Base-by-base conservation (phyloP, 495 filamentous ascomycete genomes). In the Aspergillus bridgeri region DNA sequence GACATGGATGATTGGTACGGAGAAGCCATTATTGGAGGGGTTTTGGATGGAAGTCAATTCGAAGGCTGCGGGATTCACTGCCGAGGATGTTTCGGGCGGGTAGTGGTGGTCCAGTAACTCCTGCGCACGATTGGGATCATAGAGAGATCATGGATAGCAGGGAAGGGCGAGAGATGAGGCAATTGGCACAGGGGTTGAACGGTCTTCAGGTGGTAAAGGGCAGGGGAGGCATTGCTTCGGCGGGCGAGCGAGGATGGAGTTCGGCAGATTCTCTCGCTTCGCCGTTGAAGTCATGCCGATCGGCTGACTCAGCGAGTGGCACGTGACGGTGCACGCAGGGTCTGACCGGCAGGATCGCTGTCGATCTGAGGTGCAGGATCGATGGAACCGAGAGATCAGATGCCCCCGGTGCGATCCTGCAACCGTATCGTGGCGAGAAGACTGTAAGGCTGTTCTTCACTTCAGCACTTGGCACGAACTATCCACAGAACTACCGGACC, bases 1-100 rank as follows among this genome's bases (percentile, higher is more conserved):
- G 73, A 71, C 59, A 62, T 65, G 42, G 69, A 65, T 23, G 68
- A 63, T 29, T 62, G 67, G 48, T 72, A 74, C 17, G 74, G 71
- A 20, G 75, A 79, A n/a, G 71, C 59, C 75, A 77, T 78, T 24
- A 47, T n/a, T n/a, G 38, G 45, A 24, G 20, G 6, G 23, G 6
- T 42, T 38, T 42, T 38, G 9, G 13, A 15, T 15, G 11, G 29
- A 15, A 13, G 13, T 38, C 33, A 11, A 15, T 38, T 13, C 33
- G 33, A 38, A 3, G 13, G 25, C 7, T 27, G 25, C 25, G 27
- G 27, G 27, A 3, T 29, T 38, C 9, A 38, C 7, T 38, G 33
- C 33, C 33, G 33, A 38, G 17, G 33, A 15, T 38, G 13, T 38
- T 38, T 13, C 33, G 33, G 11, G 33, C 33, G 9, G 25, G 25